phyloP scores from a whole-genome alignment of 2,329 filamentous ascomycete species.

The Phyllosticta citriasiana region DNA sequence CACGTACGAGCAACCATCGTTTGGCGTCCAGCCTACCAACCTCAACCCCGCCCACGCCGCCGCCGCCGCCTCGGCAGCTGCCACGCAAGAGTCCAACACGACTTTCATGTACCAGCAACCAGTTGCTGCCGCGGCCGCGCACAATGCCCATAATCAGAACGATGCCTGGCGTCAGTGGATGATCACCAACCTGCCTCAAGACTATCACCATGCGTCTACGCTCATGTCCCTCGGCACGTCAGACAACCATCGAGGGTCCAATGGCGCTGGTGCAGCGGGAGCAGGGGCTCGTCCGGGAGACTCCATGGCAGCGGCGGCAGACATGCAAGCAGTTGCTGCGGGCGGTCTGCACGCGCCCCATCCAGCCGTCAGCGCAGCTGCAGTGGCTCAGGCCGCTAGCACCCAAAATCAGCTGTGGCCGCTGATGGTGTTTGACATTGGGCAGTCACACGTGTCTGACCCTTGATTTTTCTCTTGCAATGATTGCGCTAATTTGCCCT shows the following conservation, averaged over 20 bases:
- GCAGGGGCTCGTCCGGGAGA: not conserved
- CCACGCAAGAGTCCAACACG: conserved; percentile 17
- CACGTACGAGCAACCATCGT: conserved; percentile 21
- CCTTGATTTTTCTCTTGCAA: not conserved
- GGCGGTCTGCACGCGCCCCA: conserved; percentile 3
- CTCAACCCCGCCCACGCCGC: conserved; percentile 21
- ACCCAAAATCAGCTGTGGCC: conserved; percentile 10
- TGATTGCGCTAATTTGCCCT: not conserved
- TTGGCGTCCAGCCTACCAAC: conserved; percentile 16
- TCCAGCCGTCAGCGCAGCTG: conserved; percentile 9
- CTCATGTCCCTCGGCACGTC: conserved; percentile 24
- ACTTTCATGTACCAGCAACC: conserved; percentile 17
- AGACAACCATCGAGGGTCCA: conserved; percentile 1
- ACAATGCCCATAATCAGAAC: conserved; percentile 17
- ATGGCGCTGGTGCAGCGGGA: not conserved
- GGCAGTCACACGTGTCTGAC: not conserved
- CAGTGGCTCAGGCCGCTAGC: conserved; percentile 7
- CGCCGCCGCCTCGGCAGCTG: conserved; percentile 15
- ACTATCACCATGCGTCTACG: conserved; percentile 26
- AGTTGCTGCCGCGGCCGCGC: conserved; percentile 13
- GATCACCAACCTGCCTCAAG: conserved; percentile 19
- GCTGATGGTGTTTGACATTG: conserved; percentile 11
- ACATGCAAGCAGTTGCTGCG: conserved; percentile 5
- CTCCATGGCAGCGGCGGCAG: not conserved
- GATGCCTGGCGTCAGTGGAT: conserved; percentile 28